Base-by-base conservation (phyloP, 345 rosid genomes). In the Aquilaria sinensis region DNA sequence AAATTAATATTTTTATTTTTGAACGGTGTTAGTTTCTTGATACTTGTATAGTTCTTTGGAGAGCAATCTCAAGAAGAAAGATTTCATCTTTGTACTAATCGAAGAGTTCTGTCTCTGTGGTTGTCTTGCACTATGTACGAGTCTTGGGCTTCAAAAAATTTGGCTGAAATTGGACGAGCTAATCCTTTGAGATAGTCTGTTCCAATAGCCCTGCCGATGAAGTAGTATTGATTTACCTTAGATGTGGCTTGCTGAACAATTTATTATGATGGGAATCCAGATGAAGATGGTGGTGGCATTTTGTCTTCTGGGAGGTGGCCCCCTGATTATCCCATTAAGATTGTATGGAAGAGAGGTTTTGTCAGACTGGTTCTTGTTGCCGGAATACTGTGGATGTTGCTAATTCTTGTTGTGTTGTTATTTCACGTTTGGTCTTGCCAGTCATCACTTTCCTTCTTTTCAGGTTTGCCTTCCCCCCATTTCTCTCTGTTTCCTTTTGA, bases 371-470 rank as follows among this genome's bases (percentile, higher is more conserved):
- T 88, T 74, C 79, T 91, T 37, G 91, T 91, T 1, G 97, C 73
- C 0, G 96, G 88, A 81, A 84, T 94, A 47, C 58, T 80, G 34
- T 94, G 92, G 99, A 86, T 89, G 96, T 64, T 94, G 9, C 90
- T 91, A 58, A 87, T 94, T 70, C 88, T 94, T 53, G 10, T 77
- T 67, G 91, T 77, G 1, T 65, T 84, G 30, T 63, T 89, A 47
- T 81, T 94, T 74, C 99, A 88, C 64, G 66, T 91, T 52, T 91
- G 97, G 96, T 85, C 96, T 57, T 91, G 96, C 66, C 96, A 85
- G 55, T 82, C 97, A 74, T 81, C 96, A 0, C 63, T 78, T 33
- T 67, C 83, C 12, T 82, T 91, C 78, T 77, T 94, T 70, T 85
- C 99, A 80, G 97, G 99, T 92, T 71, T 37, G 43, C 43, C 43